phyloP scores from a whole-genome alignment of 345 rosid species.

The Sonneratia caseolaris region DNA sequence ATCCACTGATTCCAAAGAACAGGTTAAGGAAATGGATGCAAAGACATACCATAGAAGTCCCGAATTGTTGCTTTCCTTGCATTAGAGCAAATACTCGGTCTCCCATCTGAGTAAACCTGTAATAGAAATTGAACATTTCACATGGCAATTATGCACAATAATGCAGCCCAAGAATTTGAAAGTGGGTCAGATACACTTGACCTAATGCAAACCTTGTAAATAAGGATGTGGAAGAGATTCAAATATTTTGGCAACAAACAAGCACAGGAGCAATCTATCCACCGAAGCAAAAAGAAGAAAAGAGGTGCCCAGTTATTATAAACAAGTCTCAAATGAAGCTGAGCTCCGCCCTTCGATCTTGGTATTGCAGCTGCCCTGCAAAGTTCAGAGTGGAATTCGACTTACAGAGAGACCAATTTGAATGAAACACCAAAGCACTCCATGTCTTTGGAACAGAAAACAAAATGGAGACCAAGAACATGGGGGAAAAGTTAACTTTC shows the following conservation, averaged over 20 bases:
- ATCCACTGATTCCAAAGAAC: not conserved
- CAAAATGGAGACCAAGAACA: no score
- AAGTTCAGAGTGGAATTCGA: not conserved
- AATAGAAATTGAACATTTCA: not conserved
- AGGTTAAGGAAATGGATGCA: not conserved
- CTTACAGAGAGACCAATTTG: not conserved
- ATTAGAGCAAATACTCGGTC: slow-evolving; percentile 31
- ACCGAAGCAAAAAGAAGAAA: slow-evolving; percentile 59
- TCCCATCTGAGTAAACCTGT: slow-evolving; percentile 60
- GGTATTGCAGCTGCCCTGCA: slow-evolving; percentile 86
- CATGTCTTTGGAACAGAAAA: not conserved
- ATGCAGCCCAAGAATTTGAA: slow-evolving; percentile 4
- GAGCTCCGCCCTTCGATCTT: slow-evolving; percentile 55
- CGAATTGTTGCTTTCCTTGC: slow-evolving; percentile 85
- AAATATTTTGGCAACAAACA: slow-evolving; percentile 73
- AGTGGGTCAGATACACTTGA: slow-evolving; percentile 6
- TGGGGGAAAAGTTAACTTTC: not conserved
- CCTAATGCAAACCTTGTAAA: slow-evolving; percentile 51
- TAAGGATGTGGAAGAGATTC: slow-evolving; percentile 67
- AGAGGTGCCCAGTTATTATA: slow-evolving; percentile 76
- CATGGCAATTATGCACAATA: not conserved
- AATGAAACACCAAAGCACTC: not conserved
- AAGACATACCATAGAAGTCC: slow-evolving; percentile 69
- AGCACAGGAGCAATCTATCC: slow-evolving; percentile 72
- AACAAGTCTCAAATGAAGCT: slow-evolving; percentile 80